A percentile compares a stretch with the other conserved stretches of the same genome.
Evolutionary conservation across 1,284 basidiomycete genomes (phyloP).

Genomic region (Puccinia polysora): DNA sequence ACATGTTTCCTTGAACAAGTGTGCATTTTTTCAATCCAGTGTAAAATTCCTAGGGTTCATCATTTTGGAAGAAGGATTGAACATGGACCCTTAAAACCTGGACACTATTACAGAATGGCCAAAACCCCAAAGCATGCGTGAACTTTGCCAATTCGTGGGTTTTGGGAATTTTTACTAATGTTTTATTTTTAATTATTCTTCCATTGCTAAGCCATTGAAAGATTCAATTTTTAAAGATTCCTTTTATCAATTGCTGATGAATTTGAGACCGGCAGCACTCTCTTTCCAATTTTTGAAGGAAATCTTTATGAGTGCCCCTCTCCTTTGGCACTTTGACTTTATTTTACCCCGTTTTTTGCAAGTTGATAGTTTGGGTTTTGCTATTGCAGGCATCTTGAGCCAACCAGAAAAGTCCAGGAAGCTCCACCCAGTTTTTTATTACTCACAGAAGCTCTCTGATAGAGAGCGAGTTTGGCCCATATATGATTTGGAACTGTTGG

Average conservation of each 20-base stretch:
- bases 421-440: not conserved
- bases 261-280: not conserved
- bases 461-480: not conserved
- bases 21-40: slow-evolving; percentile 9
- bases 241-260: not conserved
- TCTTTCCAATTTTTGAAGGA: not conserved
- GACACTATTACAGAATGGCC: slow-evolving; percentile 20
- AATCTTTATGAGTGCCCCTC: not conserved
- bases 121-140: not conserved
- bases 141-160: slow-evolving; percentile 6
- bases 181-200: slow-evolving; percentile 15
- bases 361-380: not conserved
- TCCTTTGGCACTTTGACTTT: not conserved
- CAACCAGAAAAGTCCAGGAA: not conserved
- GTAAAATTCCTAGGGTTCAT: slow-evolving; percentile 21
- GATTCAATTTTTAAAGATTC: not conserved
- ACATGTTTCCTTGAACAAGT: slow-evolving; percentile 7
- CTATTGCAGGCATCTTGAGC: too few species aligned
- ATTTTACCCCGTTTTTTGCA: not conserved
- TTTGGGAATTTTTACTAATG: slow-evolving; percentile 23
- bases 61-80: slow-evolving; percentile 1
- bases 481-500: slow-evolving; percentile 3
- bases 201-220: not conserved
- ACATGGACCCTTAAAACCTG: slow-evolving; percentile 14
- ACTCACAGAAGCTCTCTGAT: slow-evolving; percentile 37